These are phyloP conservation scores for Camelina hispida DNA, from an alignment of 345 rosid genomes.

Conservation along the genomic window DNA sequence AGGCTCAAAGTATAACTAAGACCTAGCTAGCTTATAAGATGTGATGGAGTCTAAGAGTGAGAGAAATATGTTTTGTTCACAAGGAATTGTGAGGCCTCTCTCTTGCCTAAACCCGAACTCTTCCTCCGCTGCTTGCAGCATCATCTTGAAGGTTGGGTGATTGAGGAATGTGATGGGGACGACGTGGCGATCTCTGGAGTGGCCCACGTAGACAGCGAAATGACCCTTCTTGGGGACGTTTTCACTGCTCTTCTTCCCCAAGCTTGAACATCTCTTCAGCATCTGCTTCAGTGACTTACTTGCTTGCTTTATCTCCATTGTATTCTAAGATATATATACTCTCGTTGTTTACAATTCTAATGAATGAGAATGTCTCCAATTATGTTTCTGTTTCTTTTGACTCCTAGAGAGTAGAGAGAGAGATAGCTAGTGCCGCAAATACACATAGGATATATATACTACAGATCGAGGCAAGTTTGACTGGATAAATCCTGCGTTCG, in stretches of 20 bases:
- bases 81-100: constrained; percentile 35
- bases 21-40: constrained; percentile 23
- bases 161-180: constrained; percentile 24
- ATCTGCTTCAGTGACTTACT: constrained; percentile 13
- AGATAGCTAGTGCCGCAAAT: background rate
- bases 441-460: background rate
- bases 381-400: background rate
- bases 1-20: background rate
- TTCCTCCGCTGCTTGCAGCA: constrained; percentile 34
- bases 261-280: constrained; percentile 33
- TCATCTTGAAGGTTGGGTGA: constrained; percentile 32
- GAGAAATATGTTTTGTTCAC: constrained; percentile 23
- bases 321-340: background rate
- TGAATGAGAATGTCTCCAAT: background rate
- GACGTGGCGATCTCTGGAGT: constrained; percentile 28
- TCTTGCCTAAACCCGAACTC: constrained; percentile 36
- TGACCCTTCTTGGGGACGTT: constrained; percentile 15
- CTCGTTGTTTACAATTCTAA: background rate
- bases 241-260: constrained; percentile 19
- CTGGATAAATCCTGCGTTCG: background rate
- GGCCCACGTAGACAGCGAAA: constrained; percentile 23
- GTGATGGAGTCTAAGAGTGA: constrained; percentile 28
- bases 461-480: background rate
- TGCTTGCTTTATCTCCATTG: constrained; percentile 1
- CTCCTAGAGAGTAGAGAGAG: background rate